Conservation (phyloP, 2,329 filamentous ascomycete species). For the Simplicillium sp. region DNA sequence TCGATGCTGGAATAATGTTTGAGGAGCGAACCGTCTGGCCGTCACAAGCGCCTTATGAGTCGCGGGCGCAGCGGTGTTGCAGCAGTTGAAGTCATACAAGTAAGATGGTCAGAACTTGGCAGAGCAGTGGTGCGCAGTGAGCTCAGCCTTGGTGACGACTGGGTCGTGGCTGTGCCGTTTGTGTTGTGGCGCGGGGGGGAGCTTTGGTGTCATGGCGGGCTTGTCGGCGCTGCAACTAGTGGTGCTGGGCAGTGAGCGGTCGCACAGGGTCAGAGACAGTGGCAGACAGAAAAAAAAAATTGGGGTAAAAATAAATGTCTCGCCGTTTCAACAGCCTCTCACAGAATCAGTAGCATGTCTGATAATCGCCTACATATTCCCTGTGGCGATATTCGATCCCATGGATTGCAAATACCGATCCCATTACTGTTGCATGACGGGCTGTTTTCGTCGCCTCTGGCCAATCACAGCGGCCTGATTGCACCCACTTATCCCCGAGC, state of each 20-base stretch:
- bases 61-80: constrained; percentile 5
- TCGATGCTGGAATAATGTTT: not conserved
- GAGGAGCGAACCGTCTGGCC: not conserved
- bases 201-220: not conserved
- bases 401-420: no score
- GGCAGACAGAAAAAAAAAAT: no score
- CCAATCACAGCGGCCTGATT: constrained; percentile 4
- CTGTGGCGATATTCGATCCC: no score
- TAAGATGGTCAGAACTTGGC: constrained; percentile 4
- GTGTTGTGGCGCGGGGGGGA: constrained; percentile 5
- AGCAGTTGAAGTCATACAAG: constrained; percentile 1
- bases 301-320: no score
- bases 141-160: constrained; percentile 7
- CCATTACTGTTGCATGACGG: no score
- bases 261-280: no score
- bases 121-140: constrained; percentile 1
- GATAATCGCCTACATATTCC: no score
- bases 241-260: no score
- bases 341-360: no score
- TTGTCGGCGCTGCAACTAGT: no score
- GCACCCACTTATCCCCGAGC: constrained; percentile 7
- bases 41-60: constrained; percentile 6
- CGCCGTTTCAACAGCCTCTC: no score
- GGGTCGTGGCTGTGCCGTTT: constrained; percentile 7
- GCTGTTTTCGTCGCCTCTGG: not conserved